Evolutionary conservation across 441 rosid genomes (phyloP).

Genomic region (Pelargonium cotyledonis): DNA sequence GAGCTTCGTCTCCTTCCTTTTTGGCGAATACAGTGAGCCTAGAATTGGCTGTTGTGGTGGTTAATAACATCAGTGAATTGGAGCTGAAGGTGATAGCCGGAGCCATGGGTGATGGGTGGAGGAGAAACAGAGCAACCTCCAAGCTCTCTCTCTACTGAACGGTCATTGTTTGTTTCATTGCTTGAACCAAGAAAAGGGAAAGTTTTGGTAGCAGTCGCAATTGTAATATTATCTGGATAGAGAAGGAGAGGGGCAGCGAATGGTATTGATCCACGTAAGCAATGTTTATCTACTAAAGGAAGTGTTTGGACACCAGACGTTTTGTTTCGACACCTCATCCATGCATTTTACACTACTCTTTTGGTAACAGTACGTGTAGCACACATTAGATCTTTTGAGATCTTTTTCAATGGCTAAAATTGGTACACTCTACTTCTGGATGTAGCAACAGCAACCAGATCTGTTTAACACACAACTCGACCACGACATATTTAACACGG

Average conservation of each 20-base stretch:
- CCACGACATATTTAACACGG: too few species aligned
- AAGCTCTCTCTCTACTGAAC: not conserved
- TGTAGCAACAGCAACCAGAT: too few species aligned
- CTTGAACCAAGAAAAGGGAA: too few species aligned
- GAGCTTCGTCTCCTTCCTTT: constrained; percentile 28
- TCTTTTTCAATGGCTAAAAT: too few species aligned
- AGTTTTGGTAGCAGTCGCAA: constrained; percentile 15
- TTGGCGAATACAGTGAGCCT: constrained; percentile 49
- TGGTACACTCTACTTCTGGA: too few species aligned
- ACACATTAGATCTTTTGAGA: too few species aligned
- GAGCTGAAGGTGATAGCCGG: constrained; percentile 49
- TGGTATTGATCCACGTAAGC: constrained; percentile 43
- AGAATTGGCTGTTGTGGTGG: constrained; percentile 32
- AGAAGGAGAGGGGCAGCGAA: constrained; percentile 31
- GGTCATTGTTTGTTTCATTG: too few species aligned
- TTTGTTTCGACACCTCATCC: too few species aligned
- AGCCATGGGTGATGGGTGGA: constrained; percentile 34
- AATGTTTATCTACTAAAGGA: constrained; percentile 34
- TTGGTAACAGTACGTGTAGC: too few species aligned
- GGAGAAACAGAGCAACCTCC: not conserved
- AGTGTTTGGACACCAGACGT: too few species aligned
- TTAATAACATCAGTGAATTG: constrained; percentile 36
- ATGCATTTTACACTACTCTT: too few species aligned
- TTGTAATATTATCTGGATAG: constrained; percentile 39
- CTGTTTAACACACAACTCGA: too few species aligned